Evolutionary conservation across 2,329 filamentous ascomycete species (phyloP), one percentile per base, ranked within the genome.

Genomic region (Neocatenulostroma microsporum): DNA sequence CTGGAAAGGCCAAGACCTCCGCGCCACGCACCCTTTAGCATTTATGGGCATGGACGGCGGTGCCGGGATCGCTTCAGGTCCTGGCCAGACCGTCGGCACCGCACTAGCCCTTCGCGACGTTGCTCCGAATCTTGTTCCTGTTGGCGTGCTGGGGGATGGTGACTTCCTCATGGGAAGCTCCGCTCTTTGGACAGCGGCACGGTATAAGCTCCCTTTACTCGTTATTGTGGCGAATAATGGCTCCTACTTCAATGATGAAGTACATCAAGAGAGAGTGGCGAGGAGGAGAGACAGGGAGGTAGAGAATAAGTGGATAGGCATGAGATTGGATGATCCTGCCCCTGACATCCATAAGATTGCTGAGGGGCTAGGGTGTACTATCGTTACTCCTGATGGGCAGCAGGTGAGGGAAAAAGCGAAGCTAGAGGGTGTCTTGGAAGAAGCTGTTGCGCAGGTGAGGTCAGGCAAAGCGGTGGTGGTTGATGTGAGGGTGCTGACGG

Each of bases 41-140:
- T 48, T 48, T 40, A 41, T 48, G 41, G 45, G 45, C 25, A 41
- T 44, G 40, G 45, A 48, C 23, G 45, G 45, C 19, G 45, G 42
- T 8, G 45, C 42, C 6, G 45, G 45, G 2, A 39, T 48, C 10
- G 43, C 31, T 4, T 41, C 36, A 8, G 43, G 43, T 8, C 43
- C 42, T 6, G 45, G 43, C 12, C 45, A 48, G 27, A 25, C 42
- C 19, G 43, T 48, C 13, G 45, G 45, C 21, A 43, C 45, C 2
- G 33, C 40, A 5, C 40, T 48, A 11, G 45, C 39, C 3, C 34
- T 47, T 13, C 39, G 31, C 17, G 30, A 39, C 12, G 5, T 14
- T 9, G 3, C 18, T 2, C 35, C 34, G 3, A 12, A 30, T 11
- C 35, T 43, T 4, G 18, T 40, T 0, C 23, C 45, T 8, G 37